phyloP scores from a whole-genome alignment of 1,284 basidiomycete genomes.

The Malassezia slooffiae region DNA sequence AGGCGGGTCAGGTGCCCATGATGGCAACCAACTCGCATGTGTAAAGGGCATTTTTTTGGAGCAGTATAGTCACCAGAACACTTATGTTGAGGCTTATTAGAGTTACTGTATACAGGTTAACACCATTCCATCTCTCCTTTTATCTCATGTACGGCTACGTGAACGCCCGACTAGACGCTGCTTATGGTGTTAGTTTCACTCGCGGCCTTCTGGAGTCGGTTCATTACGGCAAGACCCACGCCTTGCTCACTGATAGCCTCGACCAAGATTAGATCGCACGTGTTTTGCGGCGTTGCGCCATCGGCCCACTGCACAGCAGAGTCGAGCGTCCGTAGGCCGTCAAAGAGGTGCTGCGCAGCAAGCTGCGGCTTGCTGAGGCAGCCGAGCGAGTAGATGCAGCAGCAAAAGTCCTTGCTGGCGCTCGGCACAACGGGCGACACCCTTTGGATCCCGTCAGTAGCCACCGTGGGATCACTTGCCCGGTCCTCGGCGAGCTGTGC shows the following conservation, averaged over 20 bases:
- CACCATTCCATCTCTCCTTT: no score
- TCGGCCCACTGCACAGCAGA: conserved; percentile 23
- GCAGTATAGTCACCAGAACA: no score
- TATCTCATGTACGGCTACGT: no score
- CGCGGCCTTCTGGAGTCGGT: conserved; percentile 88
- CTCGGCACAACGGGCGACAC: conserved; percentile 2
- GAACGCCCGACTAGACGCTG: neutral
- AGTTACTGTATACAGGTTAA: no score
- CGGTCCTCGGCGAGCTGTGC: no score
- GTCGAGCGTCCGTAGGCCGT: conserved; percentile 74
- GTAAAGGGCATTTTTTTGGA: no score
- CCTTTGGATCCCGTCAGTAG: no score
- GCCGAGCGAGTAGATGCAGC: conserved; percentile 17
- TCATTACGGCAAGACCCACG: conserved; percentile 91
- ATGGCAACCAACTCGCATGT: no score
- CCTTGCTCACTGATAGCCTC: conserved; percentile 72
- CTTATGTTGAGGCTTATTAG: no score
- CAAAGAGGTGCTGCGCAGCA: conserved; percentile 73
- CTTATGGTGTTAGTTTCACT: conserved; percentile 13
- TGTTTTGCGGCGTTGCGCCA: conserved; percentile 42
- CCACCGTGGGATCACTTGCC: no score
- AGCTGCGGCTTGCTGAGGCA: conserved; percentile 51
- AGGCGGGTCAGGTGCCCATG: no score
- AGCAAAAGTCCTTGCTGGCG: neutral
- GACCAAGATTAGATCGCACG: conserved; percentile 73